Evolutionary conservation across 768 basidiomycete species (phyloP), one percentile per base, ranked within the genome.

Genomic region (Boletus sp.): DNA sequence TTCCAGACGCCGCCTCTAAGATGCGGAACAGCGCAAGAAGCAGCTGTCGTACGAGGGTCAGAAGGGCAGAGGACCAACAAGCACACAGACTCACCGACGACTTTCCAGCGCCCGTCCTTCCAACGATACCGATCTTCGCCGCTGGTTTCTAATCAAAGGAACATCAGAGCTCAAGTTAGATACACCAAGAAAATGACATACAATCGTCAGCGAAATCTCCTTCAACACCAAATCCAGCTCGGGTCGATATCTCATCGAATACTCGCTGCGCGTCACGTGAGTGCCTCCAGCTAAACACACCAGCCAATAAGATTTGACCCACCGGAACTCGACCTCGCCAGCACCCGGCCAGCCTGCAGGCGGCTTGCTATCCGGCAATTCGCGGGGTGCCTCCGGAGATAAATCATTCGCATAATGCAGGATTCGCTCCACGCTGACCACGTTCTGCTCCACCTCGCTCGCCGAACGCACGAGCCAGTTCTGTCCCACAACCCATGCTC

Each of bases 61-160:
- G 32, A 32, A 37, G 3, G 9, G 1, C 4, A 15, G 41, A 10
- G 15, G 5, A 15, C 5, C 13, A 17, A 17, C 4, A 10, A 42
- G 5, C 21, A 44, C 14, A 15, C 1, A 33, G 1, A 65, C 80
- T 58, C 59, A 88, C 87, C 1, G 88, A 85, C 35, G 87, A 88
- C 71, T 90, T 90, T 56, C 88, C 81, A 66, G 86, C 79, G 19
- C 90, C 94, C 5, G 94, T 96, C 56, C 90, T 71, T 4, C 90
- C 90, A 68, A 87, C 83, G 5, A 97, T 84, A n/a, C 96, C 96
- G 42, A 96, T 82, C 70, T 94, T 96, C 67, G 95, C 90, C 43
- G 79, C 83, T 0, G 88, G 76, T 62, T 83, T 76, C 87, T 89
- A 32, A 37, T n/a, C n/a, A 42, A 21, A 10, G n/a, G 7, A 17